These are phyloP conservation scores for Epichloe festucae DNA, from an alignment of 2,329 filamentous ascomycete species.

Conservation along the genomic window DNA sequence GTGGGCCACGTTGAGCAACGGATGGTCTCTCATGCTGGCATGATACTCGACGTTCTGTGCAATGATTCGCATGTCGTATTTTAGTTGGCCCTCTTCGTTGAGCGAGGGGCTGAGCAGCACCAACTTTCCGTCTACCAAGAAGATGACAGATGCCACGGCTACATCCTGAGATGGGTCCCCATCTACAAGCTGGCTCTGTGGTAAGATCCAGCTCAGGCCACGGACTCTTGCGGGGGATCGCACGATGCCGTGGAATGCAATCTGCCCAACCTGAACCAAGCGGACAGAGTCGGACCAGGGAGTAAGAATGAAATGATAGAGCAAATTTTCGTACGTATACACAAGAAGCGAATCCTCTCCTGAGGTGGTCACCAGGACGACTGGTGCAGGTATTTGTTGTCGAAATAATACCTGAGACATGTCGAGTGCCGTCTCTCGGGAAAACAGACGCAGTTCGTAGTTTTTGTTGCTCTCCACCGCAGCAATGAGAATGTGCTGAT, in stretches of 20 bases:
- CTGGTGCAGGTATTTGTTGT: constrained; percentile 67
- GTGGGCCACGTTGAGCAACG: constrained; percentile 24
- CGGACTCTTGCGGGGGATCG: constrained; percentile 84
- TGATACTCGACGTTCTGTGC: constrained; percentile 96
- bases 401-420: constrained; percentile 59
- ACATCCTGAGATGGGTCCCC: constrained; percentile 96
- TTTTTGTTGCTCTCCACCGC: constrained; percentile 76
- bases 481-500: constrained; percentile 86
- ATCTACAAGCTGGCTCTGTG: constrained; percentile 75
- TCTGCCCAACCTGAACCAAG: constrained; percentile 90
- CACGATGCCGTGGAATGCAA: constrained; percentile 93
- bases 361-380: constrained; percentile 80
- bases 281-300: constrained; percentile 55
- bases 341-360: constrained; percentile 91
- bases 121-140: constrained; percentile 94
- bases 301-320: constrained; percentile 89
- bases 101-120: constrained; percentile 80
- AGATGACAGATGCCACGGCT: constrained; percentile 80
- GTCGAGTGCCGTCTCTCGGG: constrained; percentile 69
- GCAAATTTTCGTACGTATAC: constrained; percentile 91
- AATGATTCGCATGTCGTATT: constrained; percentile 97
- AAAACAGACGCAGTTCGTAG: constrained; percentile 85
- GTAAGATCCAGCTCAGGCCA: constrained; percentile 89
- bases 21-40: constrained; percentile 79
- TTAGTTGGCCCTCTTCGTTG: constrained; percentile 70